These are phyloP conservation scores for Citrus cavaleriei DNA, from an alignment of 345 rosid species.

Conservation along the genomic window DNA sequence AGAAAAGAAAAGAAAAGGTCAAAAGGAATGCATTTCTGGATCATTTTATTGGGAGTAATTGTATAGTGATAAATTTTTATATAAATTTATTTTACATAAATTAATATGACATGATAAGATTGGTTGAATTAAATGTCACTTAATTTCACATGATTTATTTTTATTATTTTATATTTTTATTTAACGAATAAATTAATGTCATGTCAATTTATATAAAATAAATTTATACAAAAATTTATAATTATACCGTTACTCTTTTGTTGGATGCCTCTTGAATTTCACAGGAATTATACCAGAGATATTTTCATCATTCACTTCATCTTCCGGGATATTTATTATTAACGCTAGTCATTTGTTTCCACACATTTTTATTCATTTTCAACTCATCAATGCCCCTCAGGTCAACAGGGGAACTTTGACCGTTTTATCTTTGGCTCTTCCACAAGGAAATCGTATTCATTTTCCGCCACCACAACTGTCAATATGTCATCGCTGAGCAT, in stretches of 20 bases:
- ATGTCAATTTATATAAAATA: too few species aligned
- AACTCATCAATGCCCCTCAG: background rate
- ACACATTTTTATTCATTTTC: background rate
- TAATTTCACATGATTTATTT: too few species aligned
- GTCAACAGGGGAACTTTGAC: background rate
- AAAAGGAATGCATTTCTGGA: background rate
- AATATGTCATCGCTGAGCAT: too few species aligned
- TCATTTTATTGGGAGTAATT: background rate
- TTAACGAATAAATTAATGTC: rapidly evolving
- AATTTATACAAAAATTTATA: too few species aligned
- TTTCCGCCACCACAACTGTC: too few species aligned
- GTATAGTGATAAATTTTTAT: rapidly evolving
- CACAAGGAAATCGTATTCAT: too few species aligned
- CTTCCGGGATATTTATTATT: background rate
- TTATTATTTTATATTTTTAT: too few species aligned
- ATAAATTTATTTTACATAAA: too few species aligned
- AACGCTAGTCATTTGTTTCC: background rate
- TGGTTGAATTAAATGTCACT: rapidly evolving
- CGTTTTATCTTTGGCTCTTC: background rate
- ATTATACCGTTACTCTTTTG: rapidly evolving
- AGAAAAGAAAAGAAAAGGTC: background rate
- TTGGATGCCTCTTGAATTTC: background rate
- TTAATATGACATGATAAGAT: rapidly evolving
- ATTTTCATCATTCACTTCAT: background rate
- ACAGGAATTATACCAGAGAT: background rate